These are phyloP conservation scores for Blastocystis sp. DNA, from an alignment of 352 stramenopile genomes.

Conservation along the genomic window DNA sequence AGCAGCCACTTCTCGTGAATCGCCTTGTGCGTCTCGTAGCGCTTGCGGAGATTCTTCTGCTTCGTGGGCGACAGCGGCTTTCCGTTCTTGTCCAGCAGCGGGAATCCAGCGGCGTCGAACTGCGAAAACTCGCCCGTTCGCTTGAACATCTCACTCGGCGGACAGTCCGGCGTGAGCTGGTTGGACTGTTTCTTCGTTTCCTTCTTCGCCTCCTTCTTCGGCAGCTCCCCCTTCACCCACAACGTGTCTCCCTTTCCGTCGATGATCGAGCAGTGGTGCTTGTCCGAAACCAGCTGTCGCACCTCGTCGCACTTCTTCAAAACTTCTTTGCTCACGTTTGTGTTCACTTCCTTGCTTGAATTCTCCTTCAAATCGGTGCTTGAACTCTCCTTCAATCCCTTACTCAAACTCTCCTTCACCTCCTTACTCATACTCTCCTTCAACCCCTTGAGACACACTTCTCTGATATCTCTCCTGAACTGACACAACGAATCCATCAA, in stretches of 20 bases:
- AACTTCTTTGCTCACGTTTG: not conserved
- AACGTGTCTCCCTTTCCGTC: conserved; percentile 16
- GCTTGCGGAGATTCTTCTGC: conserved; percentile 95
- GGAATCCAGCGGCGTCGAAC: conserved; percentile 78
- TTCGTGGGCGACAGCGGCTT: conserved; percentile 83
- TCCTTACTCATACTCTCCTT: not conserved
- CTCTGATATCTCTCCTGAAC: conserved; percentile 17
- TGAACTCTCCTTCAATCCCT: too few relatives aligned
- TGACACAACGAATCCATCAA: conserved; percentile 49
- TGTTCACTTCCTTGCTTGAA: not conserved
- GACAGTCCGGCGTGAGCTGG: not conserved
- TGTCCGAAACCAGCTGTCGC: not conserved
- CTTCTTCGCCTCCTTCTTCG: conserved; percentile 24
- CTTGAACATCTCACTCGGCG: conserved; percentile 41
- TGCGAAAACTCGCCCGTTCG: conserved; percentile 79
- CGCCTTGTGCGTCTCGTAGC: conserved; percentile 92
- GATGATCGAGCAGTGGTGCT: conserved; percentile 28
- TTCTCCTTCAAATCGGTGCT: not conserved
- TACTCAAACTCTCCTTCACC: too few relatives aligned
- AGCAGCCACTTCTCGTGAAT: conserved; percentile 75
- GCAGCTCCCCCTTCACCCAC: conserved; percentile 12
- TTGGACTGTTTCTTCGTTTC: not conserved
- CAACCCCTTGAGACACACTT: conserved; percentile 3
- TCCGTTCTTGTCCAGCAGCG: conserved; percentile 76
- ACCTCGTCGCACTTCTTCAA: conserved; percentile 19